Conservation (phyloP, 78 protist genomes). For the Monocercomonoides exilis region DNA sequence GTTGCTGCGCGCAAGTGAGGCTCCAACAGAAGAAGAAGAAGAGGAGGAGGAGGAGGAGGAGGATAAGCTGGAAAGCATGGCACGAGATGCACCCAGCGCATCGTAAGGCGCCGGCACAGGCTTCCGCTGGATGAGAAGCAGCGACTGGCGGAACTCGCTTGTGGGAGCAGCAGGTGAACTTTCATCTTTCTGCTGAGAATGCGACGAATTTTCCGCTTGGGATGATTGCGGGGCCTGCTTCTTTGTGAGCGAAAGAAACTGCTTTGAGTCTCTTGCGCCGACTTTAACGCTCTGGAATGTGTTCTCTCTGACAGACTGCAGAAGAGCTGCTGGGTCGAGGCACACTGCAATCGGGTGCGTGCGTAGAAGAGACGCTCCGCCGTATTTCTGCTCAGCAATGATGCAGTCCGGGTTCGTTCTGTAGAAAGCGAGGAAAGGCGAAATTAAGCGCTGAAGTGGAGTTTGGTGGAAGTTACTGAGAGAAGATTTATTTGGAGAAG, state of each 20-base stretch:
- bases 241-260: neutral
- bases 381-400: neutral
- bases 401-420: neutral
- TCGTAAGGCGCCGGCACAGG: neutral
- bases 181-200: neutral
- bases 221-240: neutral
- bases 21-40: neutral
- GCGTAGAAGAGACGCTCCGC: neutral
- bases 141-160: neutral
- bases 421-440: neutral
- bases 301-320: neutral
- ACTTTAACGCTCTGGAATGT: neutral
- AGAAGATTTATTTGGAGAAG: too few relatives aligned
- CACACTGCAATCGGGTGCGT: neutral
- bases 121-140: conserved; percentile 6
- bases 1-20: neutral
- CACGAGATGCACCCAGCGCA: neutral
- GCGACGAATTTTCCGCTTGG: neutral
- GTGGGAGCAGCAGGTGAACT: neutral
- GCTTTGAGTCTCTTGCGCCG: neutral
- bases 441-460: neutral
- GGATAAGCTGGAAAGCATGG: neutral
- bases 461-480: too few relatives aligned
- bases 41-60: neutral
- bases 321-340: neutral